Evolutionary conservation across 345 rosid genomes (phyloP), one percentile per base, ranked within the genome.

Genomic region (Linum lewisii): DNA sequence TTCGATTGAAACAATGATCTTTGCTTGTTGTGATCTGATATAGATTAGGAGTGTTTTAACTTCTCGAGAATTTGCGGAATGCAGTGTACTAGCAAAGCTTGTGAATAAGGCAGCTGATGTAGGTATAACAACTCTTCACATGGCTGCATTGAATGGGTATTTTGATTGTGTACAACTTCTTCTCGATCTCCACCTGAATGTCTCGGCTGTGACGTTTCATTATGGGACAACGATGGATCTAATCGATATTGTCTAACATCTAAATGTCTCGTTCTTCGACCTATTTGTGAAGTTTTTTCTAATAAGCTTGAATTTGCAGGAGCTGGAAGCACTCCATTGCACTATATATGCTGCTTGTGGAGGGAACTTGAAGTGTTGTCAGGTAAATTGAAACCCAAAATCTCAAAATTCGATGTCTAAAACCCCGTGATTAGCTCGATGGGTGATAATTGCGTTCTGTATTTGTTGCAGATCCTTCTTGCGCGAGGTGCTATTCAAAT

Each of bases 221-320:
- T 87, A 89, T 67, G 99, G 99, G 69, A 87, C 97, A 68, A 85
- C 99, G 25, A 85, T 93, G 99, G 99, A 93, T 84, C 75, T 89
- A 78, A 93, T 93, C 72, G 97, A 97, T 93, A 61, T 61, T 66
- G 65, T 16, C 13, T 42, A 7, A 16, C 18, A 14, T n/a, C n/a
- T n/a, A n/a, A n/a, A n/a, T n/a, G n/a, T n/a, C n/a, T n/a, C n/a
- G n/a, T n/a, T n/a, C n/a, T n/a, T n/a, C n/a, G n/a, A n/a, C n/a
- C n/a, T n/a, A n/a, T n/a, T n/a, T n/a, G n/a, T n/a, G n/a, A n/a
- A n/a, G 54, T 24, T 21, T 7, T 50, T 22, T 62, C 45, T 60
- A 60, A 71, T 59, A 61, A 51, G 51, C 16, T 13, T 62, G 24
- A 44, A 45, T n/a, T n/a, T 72, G 24, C 63, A 93, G 99, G 99